Conservation (phyloP, 805 yeast genomes). For the Candida taoyuanica region DNA sequence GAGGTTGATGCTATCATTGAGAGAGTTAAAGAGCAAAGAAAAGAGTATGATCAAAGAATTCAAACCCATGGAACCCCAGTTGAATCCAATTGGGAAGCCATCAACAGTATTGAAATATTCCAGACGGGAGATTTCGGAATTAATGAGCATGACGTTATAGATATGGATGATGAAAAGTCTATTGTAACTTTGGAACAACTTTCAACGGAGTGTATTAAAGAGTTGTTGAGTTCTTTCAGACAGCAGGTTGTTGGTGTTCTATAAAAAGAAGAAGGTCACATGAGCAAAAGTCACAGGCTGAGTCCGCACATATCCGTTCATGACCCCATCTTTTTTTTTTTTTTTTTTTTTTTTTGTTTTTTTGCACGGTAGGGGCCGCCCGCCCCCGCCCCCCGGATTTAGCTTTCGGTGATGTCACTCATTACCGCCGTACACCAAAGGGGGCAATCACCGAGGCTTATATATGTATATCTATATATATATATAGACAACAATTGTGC, state of each 20-base stretch:
- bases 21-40: slow-evolving; percentile 33
- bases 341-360: too few relatives aligned
- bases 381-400: too few relatives aligned
- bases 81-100: slow-evolving; percentile 36
- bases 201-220: neutral
- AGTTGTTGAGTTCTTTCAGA: neutral
- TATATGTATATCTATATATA: too few relatives aligned
- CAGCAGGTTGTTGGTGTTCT: neutral
- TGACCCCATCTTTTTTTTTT: too few relatives aligned
- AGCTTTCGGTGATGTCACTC: too few relatives aligned
- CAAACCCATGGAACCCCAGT: slow-evolving; percentile 10
- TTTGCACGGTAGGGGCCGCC: too few relatives aligned
- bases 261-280: neutral
- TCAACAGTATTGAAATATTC: slow-evolving; percentile 38
- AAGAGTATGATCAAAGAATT: slow-evolving; percentile 26
- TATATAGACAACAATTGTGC: too few relatives aligned
- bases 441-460: too few relatives aligned
- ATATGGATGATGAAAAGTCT: slow-evolving; percentile 32
- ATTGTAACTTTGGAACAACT: too few relatives aligned
- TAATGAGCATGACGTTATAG: slow-evolving; percentile 44
- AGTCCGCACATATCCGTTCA: too few relatives aligned
- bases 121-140: slow-evolving; percentile 44
- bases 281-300: too few relatives aligned
- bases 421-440: too few relatives aligned
- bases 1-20: slow-evolving; percentile 39